Conservation (phyloP, 192 early-diverging fungal species). For the Phycomyces nitens region DNA sequence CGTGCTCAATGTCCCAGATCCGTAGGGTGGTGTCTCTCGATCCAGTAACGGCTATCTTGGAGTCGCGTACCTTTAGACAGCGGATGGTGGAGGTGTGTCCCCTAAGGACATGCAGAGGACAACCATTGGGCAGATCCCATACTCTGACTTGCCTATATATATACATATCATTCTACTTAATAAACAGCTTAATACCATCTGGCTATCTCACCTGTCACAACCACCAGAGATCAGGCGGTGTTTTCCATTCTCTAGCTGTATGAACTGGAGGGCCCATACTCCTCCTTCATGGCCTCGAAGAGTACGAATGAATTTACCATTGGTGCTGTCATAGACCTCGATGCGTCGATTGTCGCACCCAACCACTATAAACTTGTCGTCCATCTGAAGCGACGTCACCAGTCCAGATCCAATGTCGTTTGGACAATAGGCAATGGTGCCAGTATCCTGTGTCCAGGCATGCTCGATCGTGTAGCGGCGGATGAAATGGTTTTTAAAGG, state of each 20-base stretch:
- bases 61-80: conserved; percentile 77
- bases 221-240: conserved; percentile 87
- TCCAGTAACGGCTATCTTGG: conserved; percentile 80
- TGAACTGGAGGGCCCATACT: conserved; percentile 93
- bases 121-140: conserved; percentile 89
- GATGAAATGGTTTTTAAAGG: conserved; percentile 51
- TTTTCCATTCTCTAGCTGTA: conserved; percentile 39
- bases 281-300: conserved; percentile 89
- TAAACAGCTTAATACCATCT: neutral
- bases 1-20: conserved; percentile 81
- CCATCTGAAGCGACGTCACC: conserved; percentile 95
- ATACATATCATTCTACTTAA: neutral
- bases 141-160: conserved; percentile 70
- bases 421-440: conserved; percentile 45
- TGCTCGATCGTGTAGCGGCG: conserved; percentile 51
- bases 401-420: conserved; percentile 56
- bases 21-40: conserved; percentile 90
- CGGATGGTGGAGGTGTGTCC: conserved; percentile 97
- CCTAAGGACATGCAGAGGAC: conserved; percentile 82
- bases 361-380: conserved; percentile 89
- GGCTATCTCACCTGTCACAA: conserved; percentile 74
- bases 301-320: conserved; percentile 66
- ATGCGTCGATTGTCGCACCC: conserved; percentile 94
- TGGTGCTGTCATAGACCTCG: conserved; percentile 83
- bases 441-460: conserved; percentile 46